Evolutionary conservation across 768 basidiomycete species (phyloP), one percentile per base, ranked within the genome.

Genomic region (Leccinum longicurvipes): DNA sequence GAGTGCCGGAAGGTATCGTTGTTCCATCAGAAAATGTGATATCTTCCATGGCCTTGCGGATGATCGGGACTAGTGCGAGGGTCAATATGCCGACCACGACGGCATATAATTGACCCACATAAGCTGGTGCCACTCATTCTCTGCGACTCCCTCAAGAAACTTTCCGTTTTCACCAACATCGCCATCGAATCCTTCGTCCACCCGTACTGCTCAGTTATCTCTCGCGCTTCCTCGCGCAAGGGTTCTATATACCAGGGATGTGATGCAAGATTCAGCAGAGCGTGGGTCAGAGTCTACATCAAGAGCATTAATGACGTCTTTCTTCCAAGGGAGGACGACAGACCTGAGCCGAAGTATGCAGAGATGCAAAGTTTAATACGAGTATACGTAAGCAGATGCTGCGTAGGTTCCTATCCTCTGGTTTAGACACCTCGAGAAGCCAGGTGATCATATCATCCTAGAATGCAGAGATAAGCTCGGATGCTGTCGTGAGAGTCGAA

Each of bases 121-220:
- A 68, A 62, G 36, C 61, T 71, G 21, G 73, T 66, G 10, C 72
- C 71, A 6, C 69, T 72, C 12, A 71, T 27, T 28, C 77, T 69
- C 57, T 73, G 70, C 3, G 73, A 72, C 57, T 78, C 78, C 50
- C 72, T 74, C 51, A 80, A 50, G 60, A 80, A 78, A 50, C 76
- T 79, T 52, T 79, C 77, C 53, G 76, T 61, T 60, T 73, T 72
- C 56, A 68, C 64, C 60, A 76, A 56, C 56, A 64, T 70, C 8
- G 55, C 63, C 63, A 77, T 67, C 12, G 67, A 66, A 25, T 59
- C 55, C 57, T 72, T 74, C 3, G 63, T 64, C 68, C 71, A 76
- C 29, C 65, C 74, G n/a, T 73, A 59, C 31, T 61, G 58, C 12
- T 57, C 50, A 24, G 74, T 57, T 8, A 73, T 67, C 10, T 54